Evolutionary conservation across 2,329 filamentous ascomycete genomes (phyloP), one percentile per base, ranked within the genome.

Genomic region (Penicillium oxalicum): DNA sequence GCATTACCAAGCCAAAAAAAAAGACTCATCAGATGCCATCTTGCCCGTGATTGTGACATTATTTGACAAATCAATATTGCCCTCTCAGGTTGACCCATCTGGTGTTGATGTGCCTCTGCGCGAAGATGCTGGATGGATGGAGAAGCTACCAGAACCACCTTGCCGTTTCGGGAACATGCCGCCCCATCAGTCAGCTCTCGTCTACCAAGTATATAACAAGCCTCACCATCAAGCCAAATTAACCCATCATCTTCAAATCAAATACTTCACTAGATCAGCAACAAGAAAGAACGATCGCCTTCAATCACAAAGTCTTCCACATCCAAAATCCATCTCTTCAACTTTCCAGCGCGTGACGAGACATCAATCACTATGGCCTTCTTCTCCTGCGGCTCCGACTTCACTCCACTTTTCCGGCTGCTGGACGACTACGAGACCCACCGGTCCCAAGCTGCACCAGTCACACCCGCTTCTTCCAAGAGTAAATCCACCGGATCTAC

Each of bases 391-490:
- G 59, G 68, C 47, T 54, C 61, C 9, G 67, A 72, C 47, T 64
- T 73, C 50, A 52, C 61, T 39, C 70, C 71, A 9, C 61, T 74
- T 48, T 70, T 74, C 61, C 68, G 63, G 39, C 62, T 74, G 25
- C 61, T 74, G 43, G 70, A 73, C 40, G 67, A 71, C 59, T 70
- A 70, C 47, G 62, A 70, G 53, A 47, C 57, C 59, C 63, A 68
- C 60, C 63, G 63, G 37, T 49, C 63, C 41, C 48, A 56, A 40
- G 53, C 59, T 37, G 54, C 44, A 33, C 45, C 44, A 34, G n/a
- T 29, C 36, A 45, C 44, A 45, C 28, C 35, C 57, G 29, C 29
- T 32, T 3, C 11, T 32, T 43, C 32, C 44, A 38, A 25, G 35
- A 26, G 41, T 37, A 35, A 35, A 44, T 28, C 41, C 5, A 36